Evolutionary conservation across 345 rosid genomes (phyloP), one percentile per base, ranked within the genome.

Genomic region (Eucalyptus grandis): DNA sequence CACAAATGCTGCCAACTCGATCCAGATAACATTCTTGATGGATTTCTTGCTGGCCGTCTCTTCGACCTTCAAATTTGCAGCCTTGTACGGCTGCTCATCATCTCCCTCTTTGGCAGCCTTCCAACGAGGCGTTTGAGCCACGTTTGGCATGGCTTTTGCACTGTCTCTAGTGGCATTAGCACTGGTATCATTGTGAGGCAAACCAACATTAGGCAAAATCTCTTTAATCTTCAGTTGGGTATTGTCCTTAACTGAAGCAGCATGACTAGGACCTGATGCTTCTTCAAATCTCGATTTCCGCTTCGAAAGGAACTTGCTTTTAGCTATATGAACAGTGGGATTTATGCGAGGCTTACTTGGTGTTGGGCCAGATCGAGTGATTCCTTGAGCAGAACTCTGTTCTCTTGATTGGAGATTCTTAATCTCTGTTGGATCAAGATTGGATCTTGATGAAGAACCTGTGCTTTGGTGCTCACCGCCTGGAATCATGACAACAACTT

Each of bases 41-140:
- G 40, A 69, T 85, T 72, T 58, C 80, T 88, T 58, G 30, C 92
- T 82, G 6, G 82, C 47, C 62, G 83, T 77, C 53, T 87, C 87
- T 53, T n/a, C 49, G 21, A 90, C 89, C 88, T 93, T 91, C 77
- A 90, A 90, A 86, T 88, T 91, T 89, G 91, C 91, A 47, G 90
- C 89, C 88, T 77, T 56, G 91, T 90, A 90, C 17, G 87, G 90
- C 83, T 90, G 90, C n/a, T 90, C 91, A 14, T 90, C 90, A 49
- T 90, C 91, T 49, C 87, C 93, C n/a, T 86, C 91, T 30, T 91
- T 94, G 19, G 31, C 91, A 69, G 56, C 67, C 21, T 90, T 89
- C 22, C 90, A 81, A 62, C 89, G 87, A 56, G 95, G 96, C 16
- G 92, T 95, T 77, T 86, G 93, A 4, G 95, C 95, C 11, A 95